Evolutionary conservation across 805 yeast species (phyloP), one percentile per base, ranked within the genome.

Genomic region (Kodamaea leandrae): DNA sequence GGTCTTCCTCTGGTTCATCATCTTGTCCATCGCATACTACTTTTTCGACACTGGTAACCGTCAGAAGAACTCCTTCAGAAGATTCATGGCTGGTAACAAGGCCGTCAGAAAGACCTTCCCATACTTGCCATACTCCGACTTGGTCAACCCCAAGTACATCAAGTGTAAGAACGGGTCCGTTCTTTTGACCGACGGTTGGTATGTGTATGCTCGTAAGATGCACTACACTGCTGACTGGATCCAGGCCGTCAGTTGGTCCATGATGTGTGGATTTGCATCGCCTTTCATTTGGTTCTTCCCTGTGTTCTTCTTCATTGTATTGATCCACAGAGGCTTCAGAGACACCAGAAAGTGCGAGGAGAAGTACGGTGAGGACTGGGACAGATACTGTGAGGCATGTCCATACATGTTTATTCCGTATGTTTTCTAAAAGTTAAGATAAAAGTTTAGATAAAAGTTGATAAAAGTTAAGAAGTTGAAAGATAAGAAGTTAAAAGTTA

Each of bases 271-370:
- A 1, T 81, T 83, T 63, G 73, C 72, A 23, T 86, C 96, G 2
- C 86, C 90, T 37, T 80, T 91, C 72, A 96, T 97, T 32, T 93
- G 96, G 91, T 93, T 93, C 67, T 91, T 84, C 80, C 97, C 99
- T 3, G 69, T 72, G 16, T 93, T 93, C 71, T 93, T 88, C 80
- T 78, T 89, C 47, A 67, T 83, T 52, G 96, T 89, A 47, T 78
- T 93, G 60, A 64, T 82, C 34, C 99, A 93, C 67, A 83, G 99
- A 66, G 88, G 96, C 32, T 61, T 72, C 50, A 83, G 99, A 70
- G 99, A 93, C 68, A 77, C 82, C 50, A 76, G 80, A 48, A 88
- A 91, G 63, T 88, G 97, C 66, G 77, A 73, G 52, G 73, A 68
- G 61, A 93, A 93, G 71, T 93, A 93, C 57, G 98, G 98, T 33